phyloP scores from a whole-genome alignment of 129 eudicot genomes.

The Tagetes erecta region DNA sequence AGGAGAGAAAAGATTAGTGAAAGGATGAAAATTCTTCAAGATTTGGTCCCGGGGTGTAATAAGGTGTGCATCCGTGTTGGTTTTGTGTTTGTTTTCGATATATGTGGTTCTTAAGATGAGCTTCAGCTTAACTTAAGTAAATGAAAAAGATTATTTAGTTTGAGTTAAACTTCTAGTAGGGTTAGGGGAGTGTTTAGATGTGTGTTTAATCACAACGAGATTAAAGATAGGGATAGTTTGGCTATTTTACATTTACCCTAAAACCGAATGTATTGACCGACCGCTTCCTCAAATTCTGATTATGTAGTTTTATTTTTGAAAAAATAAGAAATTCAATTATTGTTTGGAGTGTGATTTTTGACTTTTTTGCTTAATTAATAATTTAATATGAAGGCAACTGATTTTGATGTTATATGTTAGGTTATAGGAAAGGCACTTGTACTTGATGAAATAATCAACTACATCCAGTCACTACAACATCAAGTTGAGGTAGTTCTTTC shows the following conservation, averaged over 20 bases:
- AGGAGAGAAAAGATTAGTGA: slow-evolving; percentile 87
- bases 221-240: neutral
- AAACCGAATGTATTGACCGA: neutral
- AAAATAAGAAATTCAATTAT: neutral
- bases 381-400: slow-evolving; percentile 1
- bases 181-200: slow-evolving; percentile 5
- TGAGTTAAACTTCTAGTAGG: neutral
- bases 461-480: slow-evolving; percentile 84
- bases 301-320: neutral
- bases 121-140: neutral
- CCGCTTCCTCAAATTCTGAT: neutral
- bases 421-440: slow-evolving; percentile 93
- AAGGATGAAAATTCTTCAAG: slow-evolving; percentile 96
- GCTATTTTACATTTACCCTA: neutral
- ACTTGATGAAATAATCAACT: slow-evolving; percentile 95
- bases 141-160: neutral
- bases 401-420: slow-evolving; percentile 34
- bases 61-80: slow-evolving; percentile 48
- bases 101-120: neutral
- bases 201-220: neutral
- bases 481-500: slow-evolving; percentile 81
- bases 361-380: neutral
- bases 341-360: slow-evolving; percentile 20
- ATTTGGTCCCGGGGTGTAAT: slow-evolving; percentile 96
- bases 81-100: slow-evolving; percentile 11